Conservation (phyloP, 108 stramenopile genomes). For the Conticribra weissflogii region DNA sequence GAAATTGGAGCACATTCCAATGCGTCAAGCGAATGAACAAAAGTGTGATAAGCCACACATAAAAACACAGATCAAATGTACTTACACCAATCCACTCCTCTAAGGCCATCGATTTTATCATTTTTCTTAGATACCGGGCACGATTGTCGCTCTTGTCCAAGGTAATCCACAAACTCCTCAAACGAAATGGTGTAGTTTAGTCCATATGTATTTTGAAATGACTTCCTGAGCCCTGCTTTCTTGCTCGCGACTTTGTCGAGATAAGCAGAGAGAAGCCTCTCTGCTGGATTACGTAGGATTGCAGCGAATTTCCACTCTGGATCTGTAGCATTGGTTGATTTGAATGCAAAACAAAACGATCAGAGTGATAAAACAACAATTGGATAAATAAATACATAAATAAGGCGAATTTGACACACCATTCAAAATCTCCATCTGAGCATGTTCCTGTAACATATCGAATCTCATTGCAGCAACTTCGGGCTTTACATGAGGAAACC, state of each 20-base stretch:
- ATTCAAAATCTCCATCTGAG: constrained; percentile 36
- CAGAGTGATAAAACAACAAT: too few relatives aligned
- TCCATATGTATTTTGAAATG: constrained; percentile 50
- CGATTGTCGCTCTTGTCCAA: constrained; percentile 10
- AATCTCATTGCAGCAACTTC: constrained; percentile 43
- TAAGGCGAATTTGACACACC: too few relatives aligned
- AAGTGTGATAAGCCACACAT: too few relatives aligned
- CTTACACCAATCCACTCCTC: constrained; percentile 33
- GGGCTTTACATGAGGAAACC: constrained; percentile 50
- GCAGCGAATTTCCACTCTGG: constrained; percentile 34
- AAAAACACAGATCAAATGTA: not conserved
- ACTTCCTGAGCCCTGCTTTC: constrained; percentile 14
- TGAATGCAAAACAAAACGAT: too few relatives aligned
- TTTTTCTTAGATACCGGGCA: not conserved
- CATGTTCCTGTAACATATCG: constrained; percentile 25
- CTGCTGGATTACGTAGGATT: constrained; percentile 41
- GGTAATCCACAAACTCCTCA: constrained; percentile 41
- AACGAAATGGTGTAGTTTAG: constrained; percentile 23
- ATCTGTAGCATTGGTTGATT: constrained; percentile 4
- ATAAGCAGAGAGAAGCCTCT: constrained; percentile 33
- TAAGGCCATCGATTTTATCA: constrained; percentile 10
- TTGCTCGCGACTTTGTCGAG: constrained; percentile 34
- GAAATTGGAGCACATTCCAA: not conserved
- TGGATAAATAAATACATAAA: too few relatives aligned
- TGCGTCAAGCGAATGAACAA: not conserved